Conservation (phyloP, 495 filamentous ascomycete genomes). For the Annulohypoxylon stygium region DNA sequence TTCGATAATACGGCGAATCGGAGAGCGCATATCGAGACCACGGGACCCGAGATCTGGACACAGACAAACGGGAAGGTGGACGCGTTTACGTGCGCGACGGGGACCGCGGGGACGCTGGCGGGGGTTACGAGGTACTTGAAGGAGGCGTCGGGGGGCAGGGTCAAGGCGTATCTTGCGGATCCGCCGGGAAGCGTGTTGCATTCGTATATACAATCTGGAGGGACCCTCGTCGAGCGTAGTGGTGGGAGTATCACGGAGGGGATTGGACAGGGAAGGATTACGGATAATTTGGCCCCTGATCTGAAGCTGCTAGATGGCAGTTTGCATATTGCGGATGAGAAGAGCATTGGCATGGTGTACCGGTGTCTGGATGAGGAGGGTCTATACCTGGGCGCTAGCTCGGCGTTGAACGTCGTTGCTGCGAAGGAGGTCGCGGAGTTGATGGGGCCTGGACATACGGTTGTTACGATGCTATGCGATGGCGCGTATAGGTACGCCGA, state of each 20-base stretch:
- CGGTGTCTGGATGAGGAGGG: conserved; percentile 97
- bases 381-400: conserved; percentile 94
- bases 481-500: conserved; percentile 98
- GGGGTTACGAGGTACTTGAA: conserved; percentile 93
- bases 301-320: conserved; percentile 88
- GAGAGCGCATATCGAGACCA: conserved; percentile 94
- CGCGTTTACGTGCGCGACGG: conserved; percentile 95
- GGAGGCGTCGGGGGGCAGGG: conserved; percentile 78
- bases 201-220: conserved; percentile 89
- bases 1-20: conserved; percentile 98
- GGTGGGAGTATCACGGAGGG: conserved; percentile 96
- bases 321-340: conserved; percentile 87
- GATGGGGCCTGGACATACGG: conserved; percentile 87
- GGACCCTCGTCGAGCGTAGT: conserved; percentile 80
- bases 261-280: conserved; percentile 97
- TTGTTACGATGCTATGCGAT: conserved; percentile 94
- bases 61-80: conserved; percentile 90
- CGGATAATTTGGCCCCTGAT: conserved; percentile 90
- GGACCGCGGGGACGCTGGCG: conserved; percentile 91
- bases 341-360: conserved; percentile 98
- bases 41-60: conserved; percentile 96
- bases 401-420: conserved; percentile 92
- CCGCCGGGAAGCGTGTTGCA: conserved; percentile 93
- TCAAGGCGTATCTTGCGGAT: conserved; percentile 93
- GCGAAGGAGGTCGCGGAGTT: conserved; percentile 94